Base-by-base conservation (phyloP, 2,329 filamentous ascomycete species). In the Stemphylium beticola region DNA sequence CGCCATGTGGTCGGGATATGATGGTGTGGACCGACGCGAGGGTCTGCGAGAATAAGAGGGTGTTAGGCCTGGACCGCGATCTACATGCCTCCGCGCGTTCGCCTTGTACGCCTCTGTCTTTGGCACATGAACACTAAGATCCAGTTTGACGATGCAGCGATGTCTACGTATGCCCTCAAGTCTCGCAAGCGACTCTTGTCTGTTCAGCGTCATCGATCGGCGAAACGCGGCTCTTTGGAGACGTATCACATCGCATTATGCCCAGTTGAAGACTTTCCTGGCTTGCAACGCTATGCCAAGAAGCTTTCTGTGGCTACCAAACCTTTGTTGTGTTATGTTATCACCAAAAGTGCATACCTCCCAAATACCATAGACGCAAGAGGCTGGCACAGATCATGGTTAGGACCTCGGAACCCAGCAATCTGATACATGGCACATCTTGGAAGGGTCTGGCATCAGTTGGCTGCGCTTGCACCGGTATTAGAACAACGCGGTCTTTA, bases 61-160 rank as follows among this genome's bases (percentile, higher is more conserved):
- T 32, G 46, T 20, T 20, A 33, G 46, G 52, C 40, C 52, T 40
- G 22, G 52, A 51, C 52, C 47, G 15, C 34, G 46, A 39, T 49
- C 51, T 14, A 43, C 43, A 41, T 38, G 11, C 32, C 50, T 37
- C 49, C 42, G 42, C 43, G 44, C 34, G 44, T 46, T 39, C 37
- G 26, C 40, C 46, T 41, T 40, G 22, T 26, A 34, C 36, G 31
- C 29, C 37, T 41, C 48, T 29, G 26, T 36, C 48, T 43, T 44
- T 29, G 32, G 31, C 46, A 26, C 38, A 31, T 48, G 34, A 17
- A 32, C 39, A 33, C 18, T 24, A 49, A 42, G 38, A 45, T 32
- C 26, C 29, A 43, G 22, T 24, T 31, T 29, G 26, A 29, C 26
- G 26, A 29, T 2, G 26, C 26, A 29, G 26, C 26, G 9, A 29